These are phyloP conservation scores for Morella rubra DNA, from an alignment of 306 rosid genomes.

Conservation along the genomic window DNA sequence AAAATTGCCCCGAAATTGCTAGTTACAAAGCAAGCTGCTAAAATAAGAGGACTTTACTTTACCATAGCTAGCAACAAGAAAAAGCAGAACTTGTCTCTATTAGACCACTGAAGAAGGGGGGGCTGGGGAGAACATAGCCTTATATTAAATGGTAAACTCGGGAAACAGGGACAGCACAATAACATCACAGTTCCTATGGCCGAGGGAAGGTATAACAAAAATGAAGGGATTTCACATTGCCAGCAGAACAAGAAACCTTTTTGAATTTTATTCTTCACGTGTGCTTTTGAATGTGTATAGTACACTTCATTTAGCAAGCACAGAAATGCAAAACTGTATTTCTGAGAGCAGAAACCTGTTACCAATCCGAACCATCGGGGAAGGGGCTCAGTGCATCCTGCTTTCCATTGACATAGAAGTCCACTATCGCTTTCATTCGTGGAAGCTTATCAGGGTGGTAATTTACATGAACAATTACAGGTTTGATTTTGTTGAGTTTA, in stretches of 20 bases:
- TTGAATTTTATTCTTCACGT: too few species aligned
- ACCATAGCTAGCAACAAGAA: too few species aligned
- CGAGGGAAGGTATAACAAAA: not conserved
- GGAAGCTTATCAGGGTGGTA: constrained; percentile 87
- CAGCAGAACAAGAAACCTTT: not conserved
- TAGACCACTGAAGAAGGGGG: too few species aligned
- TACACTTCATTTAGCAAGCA: constrained; percentile 1
- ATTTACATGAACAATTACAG: constrained; percentile 82
- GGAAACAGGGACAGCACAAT: too few species aligned
- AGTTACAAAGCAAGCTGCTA: not conserved
- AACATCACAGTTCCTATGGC: too few species aligned
- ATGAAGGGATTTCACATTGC: not conserved
- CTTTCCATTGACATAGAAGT: constrained; percentile 66
- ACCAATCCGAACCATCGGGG: constrained; percentile 80
- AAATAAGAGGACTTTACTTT: too few species aligned
- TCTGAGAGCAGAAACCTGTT: constrained; percentile 19
- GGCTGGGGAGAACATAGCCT: too few species aligned
- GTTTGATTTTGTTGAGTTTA: constrained; percentile 62
- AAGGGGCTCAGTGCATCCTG: constrained; percentile 72
- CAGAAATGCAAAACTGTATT: constrained; percentile 11
- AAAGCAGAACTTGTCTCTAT: too few species aligned
- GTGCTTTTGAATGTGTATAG: constrained; percentile 5
- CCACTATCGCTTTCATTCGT: constrained; percentile 75
- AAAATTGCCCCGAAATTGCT: constrained; percentile 7
- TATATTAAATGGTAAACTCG: too few species aligned